Conservation (phyloP, 768 basidiomycete genomes). For the Suillus ampliporus region DNA sequence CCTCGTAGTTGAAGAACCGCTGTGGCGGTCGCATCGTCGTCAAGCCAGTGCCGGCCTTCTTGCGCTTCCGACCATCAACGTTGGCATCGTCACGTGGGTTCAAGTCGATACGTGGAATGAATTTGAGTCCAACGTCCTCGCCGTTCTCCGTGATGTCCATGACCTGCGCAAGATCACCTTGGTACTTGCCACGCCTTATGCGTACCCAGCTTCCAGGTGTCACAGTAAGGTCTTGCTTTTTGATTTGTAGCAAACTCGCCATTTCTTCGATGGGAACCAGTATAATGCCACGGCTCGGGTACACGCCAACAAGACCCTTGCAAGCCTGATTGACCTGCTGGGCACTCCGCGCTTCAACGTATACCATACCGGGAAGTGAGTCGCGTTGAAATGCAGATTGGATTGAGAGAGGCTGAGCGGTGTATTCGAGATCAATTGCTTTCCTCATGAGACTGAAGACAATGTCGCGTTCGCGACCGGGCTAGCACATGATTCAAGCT, state of each 20-base stretch:
- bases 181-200: conserved; percentile 90
- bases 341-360: conserved; percentile 91
- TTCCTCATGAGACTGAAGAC: conserved; percentile 96
- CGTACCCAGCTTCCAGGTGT: conserved; percentile 94
- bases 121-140: conserved; percentile 90
- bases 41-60: conserved; percentile 58
- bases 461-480: conserved; percentile 91
- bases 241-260: conserved; percentile 94
- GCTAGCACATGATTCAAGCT: conserved; percentile 47
- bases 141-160: conserved; percentile 93
- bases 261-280: conserved; percentile 97
- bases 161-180: conserved; percentile 94
- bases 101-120: conserved; percentile 97
- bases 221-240: conserved; percentile 89
- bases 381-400: conserved; percentile 95
- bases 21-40: conserved; percentile 85
- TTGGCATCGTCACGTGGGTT: conserved; percentile 83
- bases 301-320: conserved; percentile 92
- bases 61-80: conserved; percentile 76
- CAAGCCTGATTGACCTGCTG: conserved; percentile 86
- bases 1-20: conserved; percentile 92
- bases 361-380: conserved; percentile 93
- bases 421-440: conserved; percentile 82
- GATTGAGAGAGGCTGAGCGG: conserved; percentile 80
- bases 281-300: conserved; percentile 77